A percentile compares a stretch with the other conserved stretches of the same genome.
Evolutionary conservation across 2,329 filamentous ascomycete genomes (phyloP).

Genomic region (Trichophyton verrucosum): DNA sequence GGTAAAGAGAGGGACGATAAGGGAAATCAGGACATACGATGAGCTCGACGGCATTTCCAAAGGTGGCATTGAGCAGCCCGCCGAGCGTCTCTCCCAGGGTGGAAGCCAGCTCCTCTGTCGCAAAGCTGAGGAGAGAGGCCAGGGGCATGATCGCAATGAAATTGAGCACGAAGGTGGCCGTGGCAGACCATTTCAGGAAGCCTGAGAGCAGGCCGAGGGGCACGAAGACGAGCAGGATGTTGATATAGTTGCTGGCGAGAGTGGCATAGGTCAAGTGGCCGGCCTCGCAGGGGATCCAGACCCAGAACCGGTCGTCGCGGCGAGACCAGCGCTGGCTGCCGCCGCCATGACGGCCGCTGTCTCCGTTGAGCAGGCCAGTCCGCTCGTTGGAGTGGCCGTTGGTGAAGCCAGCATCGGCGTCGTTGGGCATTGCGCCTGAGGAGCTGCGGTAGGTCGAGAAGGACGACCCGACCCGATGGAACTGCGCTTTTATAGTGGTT

Average conservation of each 20-base stretch:
- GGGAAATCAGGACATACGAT: constrained; percentile 40
- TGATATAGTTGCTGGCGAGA: constrained; percentile 42
- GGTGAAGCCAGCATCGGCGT: neutral
- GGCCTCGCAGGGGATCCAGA: constrained; percentile 29
- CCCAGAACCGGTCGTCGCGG: constrained; percentile 27
- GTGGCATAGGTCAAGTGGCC: constrained; percentile 33
- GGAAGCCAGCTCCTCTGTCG: constrained; percentile 50
- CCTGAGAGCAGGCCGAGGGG: constrained; percentile 50
- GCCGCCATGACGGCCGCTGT: neutral
- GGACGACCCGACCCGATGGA: constrained; percentile 12
- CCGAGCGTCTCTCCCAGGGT: constrained; percentile 51
- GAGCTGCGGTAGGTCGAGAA: constrained; percentile 3
- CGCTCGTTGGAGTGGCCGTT: constrained; percentile 11
- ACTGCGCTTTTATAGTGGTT: constrained; percentile 11
- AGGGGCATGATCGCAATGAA: constrained; percentile 54
- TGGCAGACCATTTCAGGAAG: constrained; percentile 47
- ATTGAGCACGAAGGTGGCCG: constrained; percentile 49
- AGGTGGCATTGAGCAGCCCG: constrained; percentile 53
- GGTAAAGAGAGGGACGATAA: constrained; percentile 42
- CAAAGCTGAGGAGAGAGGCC: constrained; percentile 50
- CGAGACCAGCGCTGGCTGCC: constrained; percentile 16
- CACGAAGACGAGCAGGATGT: constrained; percentile 52
- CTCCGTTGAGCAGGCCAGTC: constrained; percentile 6
- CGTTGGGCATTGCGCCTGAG: constrained; percentile 9
- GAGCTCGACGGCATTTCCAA: constrained; percentile 54